Percentiles rank a stretch among this genome's conserved stretches.
Conservation (phyloP, 2,329 filamentous ascomycete genomes). For the Verticillium zaregamsianum region DNA sequence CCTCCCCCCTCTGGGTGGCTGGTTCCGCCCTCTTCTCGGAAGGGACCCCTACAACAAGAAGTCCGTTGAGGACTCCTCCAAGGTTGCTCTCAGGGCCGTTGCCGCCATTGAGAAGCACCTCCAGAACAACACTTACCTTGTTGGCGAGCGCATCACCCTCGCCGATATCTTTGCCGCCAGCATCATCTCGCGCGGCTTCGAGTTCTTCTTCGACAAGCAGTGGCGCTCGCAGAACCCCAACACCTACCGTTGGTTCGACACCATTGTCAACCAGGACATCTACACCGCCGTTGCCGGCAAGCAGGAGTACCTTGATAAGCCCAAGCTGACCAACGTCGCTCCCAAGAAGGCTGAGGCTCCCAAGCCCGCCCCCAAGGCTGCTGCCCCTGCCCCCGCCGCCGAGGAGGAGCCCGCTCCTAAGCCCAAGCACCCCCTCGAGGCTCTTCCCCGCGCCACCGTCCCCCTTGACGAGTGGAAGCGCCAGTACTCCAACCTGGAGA, state of each 20-base stretch:
- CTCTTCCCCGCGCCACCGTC: slow-evolving; percentile 74
- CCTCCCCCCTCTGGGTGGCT: slow-evolving; percentile 66
- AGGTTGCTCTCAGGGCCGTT: slow-evolving; percentile 64
- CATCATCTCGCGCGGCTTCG: slow-evolving; percentile 82
- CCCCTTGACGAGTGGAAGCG: slow-evolving; percentile 98
- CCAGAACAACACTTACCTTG: slow-evolving; percentile 89
- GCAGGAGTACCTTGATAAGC: slow-evolving; percentile 76
- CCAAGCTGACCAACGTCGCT: slow-evolving; percentile 64
- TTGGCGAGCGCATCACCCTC: slow-evolving; percentile 94
- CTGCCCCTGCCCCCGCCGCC: slow-evolving; percentile 34
- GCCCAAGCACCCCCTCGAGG: slow-evolving; percentile 93
- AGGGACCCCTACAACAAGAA: slow-evolving; percentile 95
- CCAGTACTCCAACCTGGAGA: slow-evolving; percentile 91
- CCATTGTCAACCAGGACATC: slow-evolving; percentile 87
- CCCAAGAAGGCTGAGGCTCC: slow-evolving; percentile 76
- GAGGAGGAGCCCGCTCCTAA: slow-evolving; percentile 63
- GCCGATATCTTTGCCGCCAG: slow-evolving; percentile 84
- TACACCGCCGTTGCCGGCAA: slow-evolving; percentile 76
- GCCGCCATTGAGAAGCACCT: slow-evolving; percentile 82
- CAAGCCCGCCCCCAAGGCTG: slow-evolving; percentile 48
- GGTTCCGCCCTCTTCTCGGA: slow-evolving; percentile 85
- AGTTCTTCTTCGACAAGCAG: slow-evolving; percentile 89
- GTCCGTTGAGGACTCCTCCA: slow-evolving; percentile 75
- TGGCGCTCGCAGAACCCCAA: slow-evolving; percentile 83
- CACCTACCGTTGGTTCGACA: slow-evolving; percentile 90